phyloP scores from a whole-genome alignment of 257 asterid genomes.

The Cordia subcordata region DNA sequence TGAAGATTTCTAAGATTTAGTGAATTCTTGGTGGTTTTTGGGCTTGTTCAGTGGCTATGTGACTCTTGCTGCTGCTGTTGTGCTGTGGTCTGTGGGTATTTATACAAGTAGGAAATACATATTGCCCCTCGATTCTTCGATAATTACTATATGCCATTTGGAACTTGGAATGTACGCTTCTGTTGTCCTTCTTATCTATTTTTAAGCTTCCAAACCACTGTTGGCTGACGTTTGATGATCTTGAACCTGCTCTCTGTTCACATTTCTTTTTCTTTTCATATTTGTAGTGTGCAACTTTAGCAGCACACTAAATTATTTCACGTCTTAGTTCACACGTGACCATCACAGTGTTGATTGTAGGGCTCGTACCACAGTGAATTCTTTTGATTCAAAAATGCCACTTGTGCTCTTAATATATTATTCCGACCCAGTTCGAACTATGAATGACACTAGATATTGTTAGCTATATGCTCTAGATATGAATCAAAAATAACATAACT shows the following conservation, averaged over 20 bases:
- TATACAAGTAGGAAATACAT: constrained; percentile 4
- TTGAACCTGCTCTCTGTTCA: constrained; percentile 12
- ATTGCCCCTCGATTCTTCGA: not conserved
- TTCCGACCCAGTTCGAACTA: too few species aligned
- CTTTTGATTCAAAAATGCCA: too few species aligned
- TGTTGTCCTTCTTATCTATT: too few species aligned
- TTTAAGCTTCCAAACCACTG: too few species aligned
- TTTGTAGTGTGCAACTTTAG: not conserved
- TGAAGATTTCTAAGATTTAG: not conserved
- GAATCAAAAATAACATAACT: too few species aligned
- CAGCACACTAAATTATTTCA: not conserved
- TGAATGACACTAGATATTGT: too few species aligned
- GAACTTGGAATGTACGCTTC: too few species aligned
- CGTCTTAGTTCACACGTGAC: constrained; percentile 10
- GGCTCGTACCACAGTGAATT: too few species aligned
- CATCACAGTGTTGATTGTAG: too few species aligned
- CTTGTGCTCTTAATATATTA: too few species aligned
- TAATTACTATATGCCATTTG: constrained; percentile 24
- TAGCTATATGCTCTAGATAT: too few species aligned
- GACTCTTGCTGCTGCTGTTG: not conserved
- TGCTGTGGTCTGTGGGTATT: constrained; percentile 1
- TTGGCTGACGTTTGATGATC: constrained; percentile 6
- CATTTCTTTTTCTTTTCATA: not conserved
- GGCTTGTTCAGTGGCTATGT: not conserved
- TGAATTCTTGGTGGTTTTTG: not conserved